These are phyloP conservation scores for Emericellopsis atlantica DNA, from an alignment of 2,329 filamentous ascomycete species.

Conservation along the genomic window DNA sequence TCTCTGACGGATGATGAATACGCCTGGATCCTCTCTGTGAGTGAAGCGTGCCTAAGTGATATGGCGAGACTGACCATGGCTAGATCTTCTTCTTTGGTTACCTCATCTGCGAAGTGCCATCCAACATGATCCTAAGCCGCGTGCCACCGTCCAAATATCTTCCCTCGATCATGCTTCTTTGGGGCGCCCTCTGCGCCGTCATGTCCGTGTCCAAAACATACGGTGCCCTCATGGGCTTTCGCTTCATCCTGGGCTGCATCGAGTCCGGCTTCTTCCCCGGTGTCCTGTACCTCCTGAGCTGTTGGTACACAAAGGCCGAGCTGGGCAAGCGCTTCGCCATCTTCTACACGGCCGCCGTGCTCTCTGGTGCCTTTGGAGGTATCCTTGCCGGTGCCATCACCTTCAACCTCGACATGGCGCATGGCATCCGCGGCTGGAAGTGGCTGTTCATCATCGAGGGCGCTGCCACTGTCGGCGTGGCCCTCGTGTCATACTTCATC, in stretches of 20 bases:
- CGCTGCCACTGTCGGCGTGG: constrained; percentile 39
- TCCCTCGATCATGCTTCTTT: constrained; percentile 35
- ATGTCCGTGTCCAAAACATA: constrained; percentile 36
- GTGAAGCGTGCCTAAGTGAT: too few relatives aligned
- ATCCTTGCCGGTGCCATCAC: constrained; percentile 18
- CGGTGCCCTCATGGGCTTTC: constrained; percentile 27
- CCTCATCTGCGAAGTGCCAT: constrained; percentile 38
- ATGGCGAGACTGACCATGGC: too few relatives aligned
- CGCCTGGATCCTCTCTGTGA: constrained; percentile 19
- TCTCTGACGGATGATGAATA: neutral
- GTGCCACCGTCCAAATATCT: constrained; percentile 35
- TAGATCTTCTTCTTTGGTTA: constrained; percentile 38
- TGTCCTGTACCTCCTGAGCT: constrained; percentile 35
- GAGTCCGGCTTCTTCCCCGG: constrained; percentile 40
- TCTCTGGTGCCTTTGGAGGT: constrained; percentile 9
- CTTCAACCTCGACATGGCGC: constrained; percentile 29
- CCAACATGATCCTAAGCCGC: constrained; percentile 37
- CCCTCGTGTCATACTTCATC: constrained; percentile 40
- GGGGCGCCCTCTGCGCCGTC: constrained; percentile 22
- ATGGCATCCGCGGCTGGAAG: constrained; percentile 37
- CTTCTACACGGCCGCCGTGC: neutral
- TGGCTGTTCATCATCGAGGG: constrained; percentile 49
- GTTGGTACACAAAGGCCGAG: constrained; percentile 41
- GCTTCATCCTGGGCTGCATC: constrained; percentile 34
- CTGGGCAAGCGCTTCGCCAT: neutral